Evolutionary conservation across 2,329 filamentous ascomycete species (phyloP).

Genomic region (Aspergillus sp.): DNA sequence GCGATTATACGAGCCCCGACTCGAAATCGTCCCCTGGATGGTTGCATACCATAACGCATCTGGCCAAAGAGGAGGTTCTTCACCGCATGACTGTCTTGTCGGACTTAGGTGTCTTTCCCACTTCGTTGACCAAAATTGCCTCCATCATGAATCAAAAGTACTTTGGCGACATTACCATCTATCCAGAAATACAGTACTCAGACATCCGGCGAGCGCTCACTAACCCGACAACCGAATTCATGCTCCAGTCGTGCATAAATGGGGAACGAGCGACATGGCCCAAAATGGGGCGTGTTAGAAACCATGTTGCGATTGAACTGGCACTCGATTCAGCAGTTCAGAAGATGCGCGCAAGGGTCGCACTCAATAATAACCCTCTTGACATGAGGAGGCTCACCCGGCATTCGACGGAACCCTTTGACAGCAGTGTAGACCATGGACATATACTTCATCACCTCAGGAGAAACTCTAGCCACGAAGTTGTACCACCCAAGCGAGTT

Average conservation of each 20-base stretch:
- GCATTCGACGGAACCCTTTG: constrained; percentile 14
- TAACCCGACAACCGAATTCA: constrained; percentile 82
- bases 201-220: constrained; percentile 71
- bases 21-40: constrained; percentile 41
- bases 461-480: constrained; percentile 26
- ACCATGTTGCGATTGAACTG: constrained; percentile 82
- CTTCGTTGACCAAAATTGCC: constrained; percentile 66
- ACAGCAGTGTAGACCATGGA: constrained; percentile 17
- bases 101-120: constrained; percentile 74
- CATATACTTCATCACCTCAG: constrained; percentile 15
- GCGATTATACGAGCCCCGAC: constrained; percentile 22
- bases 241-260: constrained; percentile 67
- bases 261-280: constrained; percentile 91
- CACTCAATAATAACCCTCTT: constrained; percentile 24
- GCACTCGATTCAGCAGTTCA: constrained; percentile 51
- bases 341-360: constrained; percentile 33
- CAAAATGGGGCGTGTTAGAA: constrained; percentile 74
- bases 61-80: constrained; percentile 72
- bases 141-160: constrained; percentile 87
- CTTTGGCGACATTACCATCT: constrained; percentile 89
- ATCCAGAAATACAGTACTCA: constrained; percentile 68
- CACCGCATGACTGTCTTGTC: constrained; percentile 74
- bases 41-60: constrained; percentile 60
- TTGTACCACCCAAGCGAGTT: constrained; percentile 13
- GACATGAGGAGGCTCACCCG: constrained; percentile 13